Base-by-base conservation (phyloP, 2,329 filamentous ascomycete genomes). In the Coniochaeta hoffmannii region DNA sequence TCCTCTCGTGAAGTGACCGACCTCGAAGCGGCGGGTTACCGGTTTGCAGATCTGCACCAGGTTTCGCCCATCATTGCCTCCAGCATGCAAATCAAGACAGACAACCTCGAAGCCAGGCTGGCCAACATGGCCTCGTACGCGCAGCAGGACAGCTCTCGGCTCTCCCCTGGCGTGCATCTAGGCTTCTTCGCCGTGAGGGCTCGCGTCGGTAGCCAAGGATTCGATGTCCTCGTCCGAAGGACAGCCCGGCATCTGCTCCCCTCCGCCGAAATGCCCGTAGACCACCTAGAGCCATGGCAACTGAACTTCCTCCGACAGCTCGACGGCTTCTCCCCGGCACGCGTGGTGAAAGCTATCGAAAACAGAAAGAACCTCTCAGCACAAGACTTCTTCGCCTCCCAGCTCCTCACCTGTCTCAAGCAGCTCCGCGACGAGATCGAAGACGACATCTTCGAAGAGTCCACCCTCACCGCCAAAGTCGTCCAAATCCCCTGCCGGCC, bases 41-140 rank as follows among this genome's bases (percentile, higher is more conserved):
- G 88, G n/a, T 96, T 96, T 63, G 88, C 88, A 2, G 78, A 82
- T 32, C 71, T 85, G 12, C 78, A 79, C 55, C 84, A 90, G 58
- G 86, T 96, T 28, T 78, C 82, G 12, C 77, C 81, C 17, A 81
- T 83, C 41, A 83, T 96, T 59, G 81, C 86, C 22, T 78, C 83
- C 24, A 87, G 82, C 59, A 87, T 96, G 77, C 88, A 93, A 64
- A 85, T 95, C 55, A 79, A 85, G 50, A 76, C 78, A 1, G 70
- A 74, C 1, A 80, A 83, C n/a, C 73, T 96, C 3, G 76, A 80
- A 46, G 67, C 70, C 6, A 82, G 85, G 55, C 73, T 96, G 12
- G 72, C 75, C 10, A 77, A 79, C 28, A 88, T 96, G 78, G 79
- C 82, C 15, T 75, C 72, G 17, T 88, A 83, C 66, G 75, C 74